A percentile compares a stretch with the other conserved stretches of the same genome.
These are phyloP conservation scores for Phytophthora palmivora DNA, from an alignment of 352 stramenopile genomes.

Conservation along the genomic window DNA sequence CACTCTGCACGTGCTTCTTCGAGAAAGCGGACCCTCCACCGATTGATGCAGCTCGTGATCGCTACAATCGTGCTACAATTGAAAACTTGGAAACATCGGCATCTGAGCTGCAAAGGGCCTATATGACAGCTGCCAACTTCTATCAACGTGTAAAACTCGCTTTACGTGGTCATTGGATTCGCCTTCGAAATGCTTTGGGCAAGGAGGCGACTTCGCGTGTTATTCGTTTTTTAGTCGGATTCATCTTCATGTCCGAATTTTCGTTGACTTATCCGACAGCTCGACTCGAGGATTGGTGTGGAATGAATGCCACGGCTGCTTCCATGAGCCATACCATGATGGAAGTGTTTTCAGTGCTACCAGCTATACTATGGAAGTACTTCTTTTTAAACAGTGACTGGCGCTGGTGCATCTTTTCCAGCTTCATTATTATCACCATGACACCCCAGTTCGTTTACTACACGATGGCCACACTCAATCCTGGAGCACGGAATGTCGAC, in stretches of 20 bases:
- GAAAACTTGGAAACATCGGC: conserved; percentile 30
- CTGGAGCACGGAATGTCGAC: conserved; percentile 23
- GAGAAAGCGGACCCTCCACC: conserved; percentile 42
- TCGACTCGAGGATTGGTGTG: conserved; percentile 48
- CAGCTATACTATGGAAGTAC: conserved; percentile 42
- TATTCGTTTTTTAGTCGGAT: conserved; percentile 48
- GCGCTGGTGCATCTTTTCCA: conserved; percentile 45
- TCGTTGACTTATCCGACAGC: conserved; percentile 49
- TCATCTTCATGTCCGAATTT: conserved; percentile 60
- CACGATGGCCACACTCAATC: conserved; percentile 37
- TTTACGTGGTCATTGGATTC: conserved; percentile 41
- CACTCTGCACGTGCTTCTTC: conserved; percentile 45
- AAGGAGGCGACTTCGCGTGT: conserved; percentile 48
- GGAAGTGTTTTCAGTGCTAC: conserved; percentile 41
- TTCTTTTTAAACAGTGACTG: conserved; percentile 40
- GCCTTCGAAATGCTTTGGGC: conserved; percentile 39
- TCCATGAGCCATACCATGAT: conserved; percentile 38
- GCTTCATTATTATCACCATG: conserved; percentile 41
- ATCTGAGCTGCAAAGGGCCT: conserved; percentile 18
- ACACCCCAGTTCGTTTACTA: conserved; percentile 38
- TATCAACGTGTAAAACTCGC: conserved; percentile 32
- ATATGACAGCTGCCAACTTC: conserved; percentile 31
- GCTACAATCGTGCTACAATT: conserved; percentile 24
- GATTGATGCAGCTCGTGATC: conserved; percentile 35
- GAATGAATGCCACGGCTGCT: conserved; percentile 38